These are phyloP conservation scores for Eurotiales sp. DNA, from an alignment of 2,329 filamentous ascomycete genomes.

Conservation along the genomic window DNA sequence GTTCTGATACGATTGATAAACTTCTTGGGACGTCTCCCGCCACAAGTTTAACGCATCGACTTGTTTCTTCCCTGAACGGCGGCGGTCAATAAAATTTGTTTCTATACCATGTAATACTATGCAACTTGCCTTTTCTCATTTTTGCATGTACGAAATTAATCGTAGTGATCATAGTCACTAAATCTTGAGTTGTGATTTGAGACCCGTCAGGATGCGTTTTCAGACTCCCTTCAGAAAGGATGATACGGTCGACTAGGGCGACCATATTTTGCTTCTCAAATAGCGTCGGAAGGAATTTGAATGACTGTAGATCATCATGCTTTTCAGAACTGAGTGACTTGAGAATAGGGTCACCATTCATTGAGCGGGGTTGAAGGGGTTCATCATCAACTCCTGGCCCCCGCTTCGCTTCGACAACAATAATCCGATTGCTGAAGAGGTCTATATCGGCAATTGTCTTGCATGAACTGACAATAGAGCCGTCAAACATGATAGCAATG, in stretches of 20 bases:
- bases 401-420: not conserved
- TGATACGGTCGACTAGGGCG: not conserved
- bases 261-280: not conserved
- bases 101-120: no score
- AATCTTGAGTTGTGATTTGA: not conserved
- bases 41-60: not conserved
- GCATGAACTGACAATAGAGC: not conserved
- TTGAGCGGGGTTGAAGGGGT: not conserved
- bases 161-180: not conserved
- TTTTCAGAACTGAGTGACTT: not conserved
- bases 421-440: not conserved
- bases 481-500: not conserved
- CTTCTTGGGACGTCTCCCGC: not conserved
- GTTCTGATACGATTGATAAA: constrained; percentile 5
- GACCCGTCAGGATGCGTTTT: not conserved
- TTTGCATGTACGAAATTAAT: constrained; percentile 7
- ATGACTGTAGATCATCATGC: not conserved
- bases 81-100: no score
- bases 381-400: not conserved
- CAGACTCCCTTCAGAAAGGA: not conserved
- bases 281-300: no score
- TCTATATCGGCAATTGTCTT: not conserved
- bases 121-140: no score
- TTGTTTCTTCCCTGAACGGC: no score
- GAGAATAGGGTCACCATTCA: not conserved